A percentile compares a stretch with the other conserved stretches of the same genome.
Conservation (phyloP, 495 filamentous ascomycete genomes). For the Xylaria intraflava region DNA sequence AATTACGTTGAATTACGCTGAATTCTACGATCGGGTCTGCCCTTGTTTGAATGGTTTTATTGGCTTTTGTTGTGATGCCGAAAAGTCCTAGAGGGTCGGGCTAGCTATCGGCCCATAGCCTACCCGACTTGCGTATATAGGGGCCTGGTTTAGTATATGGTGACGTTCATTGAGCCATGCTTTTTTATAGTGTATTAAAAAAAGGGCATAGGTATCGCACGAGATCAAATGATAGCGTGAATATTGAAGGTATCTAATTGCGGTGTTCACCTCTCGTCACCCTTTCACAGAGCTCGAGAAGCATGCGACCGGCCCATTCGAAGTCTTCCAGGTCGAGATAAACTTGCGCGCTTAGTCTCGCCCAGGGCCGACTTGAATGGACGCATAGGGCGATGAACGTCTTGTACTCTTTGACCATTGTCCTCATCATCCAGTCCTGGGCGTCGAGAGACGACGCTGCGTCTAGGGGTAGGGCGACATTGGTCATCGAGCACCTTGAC, state of each 20-base stretch:
- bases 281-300: constrained; percentile 57
- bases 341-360: constrained; percentile 68
- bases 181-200: too few relatives aligned
- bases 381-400: constrained; percentile 62
- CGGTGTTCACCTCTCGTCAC: constrained; percentile 46
- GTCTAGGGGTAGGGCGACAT: constrained; percentile 64
- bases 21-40: too few relatives aligned
- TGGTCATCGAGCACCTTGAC: constrained; percentile 51
- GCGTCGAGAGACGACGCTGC: constrained; percentile 29
- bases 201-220: too few relatives aligned
- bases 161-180: too few relatives aligned
- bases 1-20: too few relatives aligned
- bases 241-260: not conserved
- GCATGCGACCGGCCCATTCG: constrained; percentile 54
- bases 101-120: too few relatives aligned
- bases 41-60: too few relatives aligned
- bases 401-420: constrained; percentile 51
- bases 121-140: too few relatives aligned
- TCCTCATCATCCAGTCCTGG: constrained; percentile 51
- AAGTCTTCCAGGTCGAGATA: constrained; percentile 77
- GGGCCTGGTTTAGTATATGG: too few relatives aligned
- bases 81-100: too few relatives aligned
- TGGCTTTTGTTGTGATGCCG: too few relatives aligned
- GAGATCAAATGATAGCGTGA: too few relatives aligned
- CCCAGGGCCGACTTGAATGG: constrained; percentile 58